phyloP scores from a whole-genome alignment of 352 stramenopile genomes.

The Phytophthora fragariae region DNA sequence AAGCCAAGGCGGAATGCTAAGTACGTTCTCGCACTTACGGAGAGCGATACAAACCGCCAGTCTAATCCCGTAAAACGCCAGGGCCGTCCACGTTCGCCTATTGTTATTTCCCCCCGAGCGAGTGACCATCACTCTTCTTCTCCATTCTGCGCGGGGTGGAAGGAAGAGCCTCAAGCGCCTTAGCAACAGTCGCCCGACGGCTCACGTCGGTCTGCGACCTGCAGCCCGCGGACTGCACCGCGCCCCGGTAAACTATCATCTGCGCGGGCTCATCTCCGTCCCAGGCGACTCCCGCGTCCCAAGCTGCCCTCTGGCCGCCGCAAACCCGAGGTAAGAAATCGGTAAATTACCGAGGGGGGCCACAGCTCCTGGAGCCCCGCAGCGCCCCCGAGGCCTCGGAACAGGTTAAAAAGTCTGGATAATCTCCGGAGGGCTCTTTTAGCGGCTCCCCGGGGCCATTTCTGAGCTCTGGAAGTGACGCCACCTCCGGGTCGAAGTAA shows the following conservation, averaged over 20 bases:
- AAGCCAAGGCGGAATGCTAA: neutral
- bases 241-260: slow-evolving; percentile 46
- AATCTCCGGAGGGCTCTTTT: slow-evolving; percentile 8
- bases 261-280: slow-evolving; percentile 23
- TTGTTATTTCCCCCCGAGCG: slow-evolving; percentile 25
- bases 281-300: slow-evolving; percentile 16
- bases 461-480: slow-evolving; percentile 7
- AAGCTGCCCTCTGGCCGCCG: slow-evolving; percentile 30
- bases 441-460: slow-evolving; percentile 4
- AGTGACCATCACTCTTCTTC: slow-evolving; percentile 47
- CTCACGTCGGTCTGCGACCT: slow-evolving; percentile 25
- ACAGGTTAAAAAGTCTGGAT: neutral
- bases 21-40: slow-evolving; percentile 21
- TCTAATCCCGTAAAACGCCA: neutral
- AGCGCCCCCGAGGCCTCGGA: neutral
- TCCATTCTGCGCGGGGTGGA: slow-evolving; percentile 13
- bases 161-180: slow-evolving; percentile 19
- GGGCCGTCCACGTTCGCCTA: slow-evolving; percentile 12
- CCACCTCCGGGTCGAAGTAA: slow-evolving; percentile 26
- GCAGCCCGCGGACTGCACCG: slow-evolving; percentile 15
- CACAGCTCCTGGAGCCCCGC: neutral
- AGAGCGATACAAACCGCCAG: slow-evolving; percentile 3
- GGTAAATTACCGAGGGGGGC: slow-evolving; percentile 45
- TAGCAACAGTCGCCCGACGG: slow-evolving; percentile 35
- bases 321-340: slow-evolving; percentile 49